Base-by-base conservation (phyloP, 345 rosid species). In the Dipteronia dyeriana region DNA sequence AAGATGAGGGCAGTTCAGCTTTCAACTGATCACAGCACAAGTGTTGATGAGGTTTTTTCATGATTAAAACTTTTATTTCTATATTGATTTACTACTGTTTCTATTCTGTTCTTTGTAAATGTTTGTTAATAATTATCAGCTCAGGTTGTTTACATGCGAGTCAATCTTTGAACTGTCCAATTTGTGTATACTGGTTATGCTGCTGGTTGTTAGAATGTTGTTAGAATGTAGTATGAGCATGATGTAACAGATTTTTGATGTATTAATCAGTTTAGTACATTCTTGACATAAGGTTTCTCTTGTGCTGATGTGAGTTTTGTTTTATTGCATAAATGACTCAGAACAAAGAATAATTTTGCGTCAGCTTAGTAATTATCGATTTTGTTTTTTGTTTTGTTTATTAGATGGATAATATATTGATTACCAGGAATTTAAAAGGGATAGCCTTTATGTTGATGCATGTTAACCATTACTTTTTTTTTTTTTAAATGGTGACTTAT, bases 1-100 rank as follows among this genome's bases (percentile, higher is more conserved):
- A 93, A 90, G 88, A 93, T 95, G 97, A 93, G 92, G 78, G 98
- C 98, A n/a, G 86, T 88, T 75, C 98, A 95, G 77, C 97, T 95
- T 79, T 91, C 98, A 59, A 91, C 90, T 79, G 98, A 95, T 81
- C 98, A 95, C 85, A 85, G 97, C 90, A 95, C 97, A 43, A 88
- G 88, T 82, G 87, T 87, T 43, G 95, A 91, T 81, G 92, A 93
- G 95, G 98, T 93, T 51, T 75, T 19, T 77, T 64, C 34, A 23
- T 19, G 29, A 25, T 67, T 41, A 41, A 41, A 41, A 41, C 11
- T 31, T 65, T 60, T 61, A 70, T 59, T 17, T 61, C 4, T 19
- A 20, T 66, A 57, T 34, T 8, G 38, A 20, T 39, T 65, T 25
- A 63, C 7, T 53, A 66, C 53, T 66, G 19, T 63, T 53, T 62